These are phyloP conservation scores for Ustanciosporium gigantosporum DNA, from an alignment of 1,284 basidiomycete species.

Conservation along the genomic window DNA sequence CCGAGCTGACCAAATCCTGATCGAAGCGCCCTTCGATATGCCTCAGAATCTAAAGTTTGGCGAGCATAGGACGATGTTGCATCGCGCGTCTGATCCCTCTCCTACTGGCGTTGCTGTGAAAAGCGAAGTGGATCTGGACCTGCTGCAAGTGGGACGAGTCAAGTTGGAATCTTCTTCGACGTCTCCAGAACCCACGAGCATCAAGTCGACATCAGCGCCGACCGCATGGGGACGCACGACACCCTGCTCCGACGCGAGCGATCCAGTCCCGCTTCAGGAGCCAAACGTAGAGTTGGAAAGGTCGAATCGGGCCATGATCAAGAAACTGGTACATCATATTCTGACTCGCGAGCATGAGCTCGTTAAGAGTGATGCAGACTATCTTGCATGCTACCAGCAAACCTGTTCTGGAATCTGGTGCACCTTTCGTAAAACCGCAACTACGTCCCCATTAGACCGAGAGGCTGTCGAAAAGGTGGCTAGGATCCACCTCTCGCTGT, in stretches of 20 bases:
- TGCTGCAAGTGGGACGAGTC: no score
- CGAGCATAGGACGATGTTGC: no score
- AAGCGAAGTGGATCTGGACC: no score
- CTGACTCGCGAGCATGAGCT: constrained; percentile 20
- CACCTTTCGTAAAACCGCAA: constrained; percentile 28
- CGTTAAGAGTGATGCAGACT: constrained; percentile 32
- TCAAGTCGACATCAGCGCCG: no score
- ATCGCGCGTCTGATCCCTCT: no score
- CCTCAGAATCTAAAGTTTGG: no score
- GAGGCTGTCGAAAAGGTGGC: constrained; percentile 24
- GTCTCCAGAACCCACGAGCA: background rate
- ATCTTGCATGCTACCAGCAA: constrained; percentile 42
- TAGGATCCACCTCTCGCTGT: constrained; percentile 32
- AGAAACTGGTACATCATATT: constrained; percentile 28
- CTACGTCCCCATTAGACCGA: constrained; percentile 10
- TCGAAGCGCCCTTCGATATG: no score
- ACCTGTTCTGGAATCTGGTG: constrained; percentile 46
- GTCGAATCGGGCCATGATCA: constrained; percentile 28
- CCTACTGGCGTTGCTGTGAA: no score
- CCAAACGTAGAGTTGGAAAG: constrained; percentile 28
- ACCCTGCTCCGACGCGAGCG: no score
- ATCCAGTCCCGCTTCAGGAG: no score
- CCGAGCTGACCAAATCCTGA: no score
- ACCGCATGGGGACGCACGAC: constrained; percentile 2
- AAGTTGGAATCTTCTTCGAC: background rate